Conservation (phyloP, 371 early-diverging fungal species). For the Apophysomyces sp. region DNA sequence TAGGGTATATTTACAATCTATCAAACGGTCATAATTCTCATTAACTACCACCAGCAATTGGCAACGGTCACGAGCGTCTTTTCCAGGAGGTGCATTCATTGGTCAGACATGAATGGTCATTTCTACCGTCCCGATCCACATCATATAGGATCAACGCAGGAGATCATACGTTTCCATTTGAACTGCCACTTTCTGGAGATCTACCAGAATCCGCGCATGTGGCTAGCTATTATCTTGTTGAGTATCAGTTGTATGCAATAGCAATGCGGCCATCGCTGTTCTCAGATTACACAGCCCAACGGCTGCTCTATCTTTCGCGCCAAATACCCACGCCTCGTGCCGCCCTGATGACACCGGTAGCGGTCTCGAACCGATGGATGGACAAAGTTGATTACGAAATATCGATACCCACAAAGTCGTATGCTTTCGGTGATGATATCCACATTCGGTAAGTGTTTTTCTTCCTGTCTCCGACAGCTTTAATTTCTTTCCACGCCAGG, state of each 20-base stretch:
- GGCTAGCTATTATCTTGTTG: constrained; percentile 22
- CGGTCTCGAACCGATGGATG: constrained; percentile 13
- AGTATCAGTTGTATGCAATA: constrained; percentile 29
- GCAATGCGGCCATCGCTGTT: constrained; percentile 23
- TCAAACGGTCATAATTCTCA: neutral
- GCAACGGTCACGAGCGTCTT: constrained; percentile 24
- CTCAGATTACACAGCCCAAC: constrained; percentile 15
- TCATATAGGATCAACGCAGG: constrained; percentile 12
- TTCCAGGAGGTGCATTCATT: constrained; percentile 14
- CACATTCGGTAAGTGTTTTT: constrained; percentile 8
- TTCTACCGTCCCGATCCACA: constrained; percentile 18
- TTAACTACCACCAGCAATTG: constrained; percentile 4
- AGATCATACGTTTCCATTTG: constrained; percentile 29
- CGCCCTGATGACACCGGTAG: constrained; percentile 7
- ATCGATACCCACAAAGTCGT: constrained; percentile 26
- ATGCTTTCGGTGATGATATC: constrained; percentile 24
- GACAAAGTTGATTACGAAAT: constrained; percentile 31
- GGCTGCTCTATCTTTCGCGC: constrained; percentile 22
- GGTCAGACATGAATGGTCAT: constrained; percentile 29
- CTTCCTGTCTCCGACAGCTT: neutral
- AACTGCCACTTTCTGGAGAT: constrained; percentile 29
- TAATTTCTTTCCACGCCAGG: neutral
- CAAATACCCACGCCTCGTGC: constrained; percentile 11
- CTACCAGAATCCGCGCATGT: constrained; percentile 33
- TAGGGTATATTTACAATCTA: neutral